Percentiles rank a stretch among this genome's conserved stretches.
Conservation (phyloP, 2,329 filamentous ascomycete species). For the Aspergillus tamarii region DNA sequence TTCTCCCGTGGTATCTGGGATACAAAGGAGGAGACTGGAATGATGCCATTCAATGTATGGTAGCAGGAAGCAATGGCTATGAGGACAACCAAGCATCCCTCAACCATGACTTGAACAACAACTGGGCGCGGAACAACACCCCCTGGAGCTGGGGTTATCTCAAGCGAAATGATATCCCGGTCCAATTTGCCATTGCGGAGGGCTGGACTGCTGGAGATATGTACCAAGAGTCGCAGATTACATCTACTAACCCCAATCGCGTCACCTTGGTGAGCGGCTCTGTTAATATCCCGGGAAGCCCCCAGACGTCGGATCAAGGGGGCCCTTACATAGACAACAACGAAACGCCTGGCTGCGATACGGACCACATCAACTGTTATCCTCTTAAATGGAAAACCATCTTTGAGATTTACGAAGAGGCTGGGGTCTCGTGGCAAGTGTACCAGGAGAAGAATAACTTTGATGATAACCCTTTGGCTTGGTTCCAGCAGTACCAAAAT, state of each 20-base stretch:
- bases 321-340: conserved; percentile 57
- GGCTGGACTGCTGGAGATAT: conserved; percentile 60
- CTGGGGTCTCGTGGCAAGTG: conserved; percentile 55
- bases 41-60: conserved; percentile 59
- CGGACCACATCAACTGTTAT: conserved; percentile 53
- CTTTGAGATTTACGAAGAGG: conserved; percentile 53
- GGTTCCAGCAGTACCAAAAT: conserved; percentile 57
- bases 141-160: conserved; percentile 58
- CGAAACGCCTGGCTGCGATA: conserved; percentile 53
- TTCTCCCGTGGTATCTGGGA: conserved; percentile 60
- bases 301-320: conserved; percentile 47
- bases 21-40: conserved; percentile 56
- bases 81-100: conserved; percentile 55
- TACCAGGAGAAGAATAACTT: conserved; percentile 57
- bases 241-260: conserved; percentile 58
- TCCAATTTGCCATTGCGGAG: conserved; percentile 59
- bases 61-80: conserved; percentile 57
- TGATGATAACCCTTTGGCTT: conserved; percentile 58
- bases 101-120: conserved; percentile 56
- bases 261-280: conserved; percentile 56
- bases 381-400: conserved; percentile 59
- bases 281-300: conserved; percentile 55
- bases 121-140: conserved; percentile 59
- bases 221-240: conserved; percentile 59
- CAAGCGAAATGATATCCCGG: conserved; percentile 56